Percentiles rank a stretch among this genome's conserved stretches.
Evolutionary conservation across 805 yeast species (phyloP).

Genomic region (Yamadazyma sp.): DNA sequence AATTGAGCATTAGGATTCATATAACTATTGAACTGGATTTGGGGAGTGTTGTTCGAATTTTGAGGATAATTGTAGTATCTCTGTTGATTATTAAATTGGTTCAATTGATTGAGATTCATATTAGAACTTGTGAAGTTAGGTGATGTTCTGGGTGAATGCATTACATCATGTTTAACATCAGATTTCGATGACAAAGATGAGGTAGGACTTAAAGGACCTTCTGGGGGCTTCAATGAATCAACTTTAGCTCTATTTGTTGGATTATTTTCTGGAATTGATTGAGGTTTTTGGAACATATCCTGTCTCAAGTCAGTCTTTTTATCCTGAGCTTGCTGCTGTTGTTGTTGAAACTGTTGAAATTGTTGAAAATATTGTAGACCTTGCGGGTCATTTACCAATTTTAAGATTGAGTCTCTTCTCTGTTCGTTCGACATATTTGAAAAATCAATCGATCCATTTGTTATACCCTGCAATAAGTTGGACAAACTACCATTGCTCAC

Average conservation of each 20-base stretch:
- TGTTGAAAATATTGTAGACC: conserved; percentile 11
- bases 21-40: conserved; percentile 11
- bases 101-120: conserved; percentile 1
- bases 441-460: conserved; percentile 37
- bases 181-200: conserved; percentile 34
- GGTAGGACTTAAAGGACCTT: conserved; percentile 29
- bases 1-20: conserved; percentile 7
- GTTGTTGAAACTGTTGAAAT: conserved; percentile 4
- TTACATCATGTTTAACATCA: conserved; percentile 31
- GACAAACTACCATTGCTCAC: conserved; percentile 24
- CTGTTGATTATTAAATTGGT: conserved; percentile 2
- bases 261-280: conserved; percentile 1
- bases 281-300: conserved; percentile 31
- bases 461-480: conserved; percentile 30
- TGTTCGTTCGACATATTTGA: conserved; percentile 38
- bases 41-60: neutral
- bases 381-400: conserved; percentile 31
- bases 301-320: conserved; percentile 28
- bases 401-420: conserved; percentile 38
- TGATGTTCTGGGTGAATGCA: conserved; percentile 40
- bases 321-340: conserved; percentile 4
- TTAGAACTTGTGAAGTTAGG: conserved; percentile 15
- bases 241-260: conserved; percentile 1
- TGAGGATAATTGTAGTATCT: conserved; percentile 6
- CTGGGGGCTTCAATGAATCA: conserved; percentile 7